phyloP scores from a whole-genome alignment of 768 basidiomycete species.

The Naematelia aurantialba region DNA sequence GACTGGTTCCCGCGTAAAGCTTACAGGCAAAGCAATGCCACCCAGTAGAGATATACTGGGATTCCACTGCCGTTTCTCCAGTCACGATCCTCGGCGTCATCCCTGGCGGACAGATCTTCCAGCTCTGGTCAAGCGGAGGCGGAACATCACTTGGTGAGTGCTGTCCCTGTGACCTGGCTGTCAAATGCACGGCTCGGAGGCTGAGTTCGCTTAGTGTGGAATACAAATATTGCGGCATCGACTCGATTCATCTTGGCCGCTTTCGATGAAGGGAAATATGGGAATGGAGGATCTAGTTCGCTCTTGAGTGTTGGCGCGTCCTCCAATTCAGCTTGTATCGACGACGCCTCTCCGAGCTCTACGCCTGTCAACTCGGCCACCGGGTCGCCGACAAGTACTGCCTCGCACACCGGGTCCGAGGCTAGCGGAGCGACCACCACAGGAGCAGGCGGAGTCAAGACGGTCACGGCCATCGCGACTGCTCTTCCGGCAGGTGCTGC shows the following conservation, averaged over 20 bases:
- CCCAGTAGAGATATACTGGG: conserved; percentile 38
- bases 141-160: conserved; percentile 28
- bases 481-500: conserved; percentile 16
- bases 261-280: conserved; percentile 25
- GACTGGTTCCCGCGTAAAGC: neutral
- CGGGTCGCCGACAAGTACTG: conserved; percentile 10
- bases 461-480: conserved; percentile 38
- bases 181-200: neutral
- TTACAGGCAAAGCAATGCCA: conserved; percentile 28
- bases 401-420: conserved; percentile 14
- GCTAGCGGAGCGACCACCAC: conserved; percentile 5
- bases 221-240: conserved; percentile 58
- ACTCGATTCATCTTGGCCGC: conserved; percentile 52
- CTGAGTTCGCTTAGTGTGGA: conserved; percentile 56
- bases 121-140: conserved; percentile 42
- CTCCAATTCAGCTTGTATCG: conserved; percentile 58
- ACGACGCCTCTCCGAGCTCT: conserved; percentile 52
- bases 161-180: conserved; percentile 3
- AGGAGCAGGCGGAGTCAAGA: conserved; percentile 26
- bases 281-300: conserved; percentile 63
- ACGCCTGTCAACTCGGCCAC: conserved; percentile 22
- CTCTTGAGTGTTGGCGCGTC: conserved; percentile 56
- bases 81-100: conserved; percentile 57
- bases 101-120: conserved; percentile 60
- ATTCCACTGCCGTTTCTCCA: conserved; percentile 27